Evolutionary conservation across 129 eudicot genomes (phyloP).

Genomic region (Escallonia rubra): DNA sequence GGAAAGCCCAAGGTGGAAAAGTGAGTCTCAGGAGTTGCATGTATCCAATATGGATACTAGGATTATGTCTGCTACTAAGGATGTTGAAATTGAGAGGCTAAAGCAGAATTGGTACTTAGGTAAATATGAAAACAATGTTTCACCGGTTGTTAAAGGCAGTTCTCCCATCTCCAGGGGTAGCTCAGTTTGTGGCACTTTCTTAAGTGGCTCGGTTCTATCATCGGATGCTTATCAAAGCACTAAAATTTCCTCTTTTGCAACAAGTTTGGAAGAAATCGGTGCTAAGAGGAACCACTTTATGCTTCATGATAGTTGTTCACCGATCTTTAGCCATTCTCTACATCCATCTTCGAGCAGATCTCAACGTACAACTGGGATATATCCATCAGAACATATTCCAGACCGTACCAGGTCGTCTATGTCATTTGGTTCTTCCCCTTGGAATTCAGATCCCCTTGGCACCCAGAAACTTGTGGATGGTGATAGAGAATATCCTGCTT

Average conservation of each 20-base stretch:
- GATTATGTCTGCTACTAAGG: neutral
- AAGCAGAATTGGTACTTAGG: conserved; percentile 14
- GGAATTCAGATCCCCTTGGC: conserved; percentile 28
- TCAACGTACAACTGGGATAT: conserved; percentile 9
- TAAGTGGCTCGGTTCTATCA: conserved; percentile 3
- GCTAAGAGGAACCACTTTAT: conserved; percentile 25
- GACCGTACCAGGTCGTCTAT: conserved; percentile 31
- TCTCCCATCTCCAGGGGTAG: too few relatives aligned
- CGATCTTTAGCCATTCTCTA: conserved; percentile 11
- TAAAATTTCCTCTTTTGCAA: conserved; percentile 25
- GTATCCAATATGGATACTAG: conserved; percentile 17
- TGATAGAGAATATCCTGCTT: conserved; percentile 24
- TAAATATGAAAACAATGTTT: conserved; percentile 9
- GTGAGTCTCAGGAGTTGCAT: conserved; percentile 13
- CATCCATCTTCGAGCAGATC: conserved; percentile 15
- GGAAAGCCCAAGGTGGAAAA: conserved; percentile 18
- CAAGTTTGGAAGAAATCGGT: conserved; percentile 25
- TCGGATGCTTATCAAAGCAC: conserved; percentile 17
- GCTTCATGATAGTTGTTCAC: conserved; percentile 14
- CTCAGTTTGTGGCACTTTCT: too few relatives aligned
- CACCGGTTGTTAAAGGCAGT: neutral
- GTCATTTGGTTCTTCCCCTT: conserved; percentile 36
- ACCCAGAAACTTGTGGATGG: conserved; percentile 20
- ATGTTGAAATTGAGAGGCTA: conserved; percentile 13
- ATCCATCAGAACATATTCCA: conserved; percentile 13